phyloP scores from a whole-genome alignment of 352 stramenopile genomes.

The Bremia lactucae region DNA sequence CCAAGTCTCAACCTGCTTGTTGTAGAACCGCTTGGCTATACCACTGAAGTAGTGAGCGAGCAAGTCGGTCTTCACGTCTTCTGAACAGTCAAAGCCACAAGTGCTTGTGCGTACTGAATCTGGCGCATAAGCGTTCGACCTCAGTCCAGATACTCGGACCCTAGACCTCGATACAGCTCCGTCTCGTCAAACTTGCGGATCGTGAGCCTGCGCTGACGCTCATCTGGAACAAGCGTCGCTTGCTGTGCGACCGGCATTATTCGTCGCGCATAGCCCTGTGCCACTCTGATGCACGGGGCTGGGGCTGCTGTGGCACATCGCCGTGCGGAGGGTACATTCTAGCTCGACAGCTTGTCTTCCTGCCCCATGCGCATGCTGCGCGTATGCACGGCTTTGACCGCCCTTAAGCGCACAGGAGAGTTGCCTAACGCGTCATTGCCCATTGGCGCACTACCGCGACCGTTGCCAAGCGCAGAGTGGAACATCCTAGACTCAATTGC shows the following conservation, averaged over 20 bases:
- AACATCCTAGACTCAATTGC: background rate
- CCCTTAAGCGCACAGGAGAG: background rate
- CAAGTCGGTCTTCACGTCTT: background rate
- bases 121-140: background rate
- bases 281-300: background rate
- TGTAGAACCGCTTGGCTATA: background rate
- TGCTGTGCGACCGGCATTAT: background rate
- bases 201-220: background rate
- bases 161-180: background rate
- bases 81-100: background rate
- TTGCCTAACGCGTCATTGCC: background rate
- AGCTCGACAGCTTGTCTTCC: background rate
- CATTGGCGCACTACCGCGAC: too few relatives aligned
- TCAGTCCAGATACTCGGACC: background rate
- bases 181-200: background rate
- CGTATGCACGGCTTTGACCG: background rate
- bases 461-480: background rate
- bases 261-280: background rate
- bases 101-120: background rate
- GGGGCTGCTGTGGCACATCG: background rate
- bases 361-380: background rate
- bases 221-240: background rate
- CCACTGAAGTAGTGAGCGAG: background rate
- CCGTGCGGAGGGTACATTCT: background rate
- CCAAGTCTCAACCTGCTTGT: background rate